Evolutionary conservation across 306 rosid species (phyloP), one percentile per base, ranked within the genome.

Genomic region (Glycyrrhiza uralensis): DNA sequence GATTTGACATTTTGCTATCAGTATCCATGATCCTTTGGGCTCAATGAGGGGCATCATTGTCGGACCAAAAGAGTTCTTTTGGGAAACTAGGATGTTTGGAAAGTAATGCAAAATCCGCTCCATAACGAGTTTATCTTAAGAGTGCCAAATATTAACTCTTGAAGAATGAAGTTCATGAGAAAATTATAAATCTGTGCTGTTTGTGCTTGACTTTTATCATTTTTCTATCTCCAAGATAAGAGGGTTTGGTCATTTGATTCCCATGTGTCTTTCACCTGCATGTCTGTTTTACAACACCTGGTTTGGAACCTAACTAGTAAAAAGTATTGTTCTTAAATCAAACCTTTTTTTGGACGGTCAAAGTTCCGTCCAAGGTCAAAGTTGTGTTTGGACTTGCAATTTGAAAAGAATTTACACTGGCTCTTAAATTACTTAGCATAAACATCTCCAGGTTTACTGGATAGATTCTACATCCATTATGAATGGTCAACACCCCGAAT

Each of bases 101-200:
- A 78, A 63, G 62, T 35, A 71, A 67, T 51, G 51, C 46, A 45
- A 71, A 45, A 45, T 68, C 51, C 11, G 10, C 44, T 47, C 51
- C 51, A 5, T 47, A 24, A 28, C 38, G 36, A 24, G 38, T 46
- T 68, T 60, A 28, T 68, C 45, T 35, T 49, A 7, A n/a, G 51
- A 6, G n/a, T 49, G 54, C 35, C 29, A 62, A 10, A 32, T 9
- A 35, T 35, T 14, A 36, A 61, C 13, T n/a, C 39, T 38, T 44
- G 20, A 18, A 71, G 76, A 71, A 29, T 35, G 54, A 20, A 35
- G 58, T 59, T 20, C 35, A 29, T 45, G 57, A 28, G n/a, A 12
- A 45, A 15, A 66, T 39, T 35, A 66, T 15, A 29, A 46, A 45
- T 38, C 51, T 18, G 35, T 20, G 17, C 26, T 22, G 44, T 24